Evolutionary conservation across 148 eudicot genomes (phyloP), one percentile per base, ranked within the genome.

Genomic region (Diospyros kaki): DNA sequence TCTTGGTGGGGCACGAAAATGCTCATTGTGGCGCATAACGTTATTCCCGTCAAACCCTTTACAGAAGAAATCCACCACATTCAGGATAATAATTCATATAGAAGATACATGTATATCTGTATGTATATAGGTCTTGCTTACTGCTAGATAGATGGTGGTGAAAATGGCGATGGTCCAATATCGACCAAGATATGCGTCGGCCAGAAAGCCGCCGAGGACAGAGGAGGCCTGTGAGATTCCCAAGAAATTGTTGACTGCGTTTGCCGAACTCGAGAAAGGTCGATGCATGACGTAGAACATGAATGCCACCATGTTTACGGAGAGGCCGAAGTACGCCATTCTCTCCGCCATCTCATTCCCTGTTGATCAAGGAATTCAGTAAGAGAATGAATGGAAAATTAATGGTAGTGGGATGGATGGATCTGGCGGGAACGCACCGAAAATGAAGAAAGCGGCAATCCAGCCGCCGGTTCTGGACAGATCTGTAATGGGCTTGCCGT

Each of bases 321-420:
- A 93, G 5, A 93, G 84, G n/a, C 98, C 98, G 75, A 89, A 93
- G 78, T 93, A 93, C 4, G 98, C 93, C 95, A 93, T 89, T 81
- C 98, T 89, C 81, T 93, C 98, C 52, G 98, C 96, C 93, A 93
- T 93, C 78, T 93, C 98, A 77, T 93, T 93, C 70, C 98, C 97
- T 93, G 77, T 75, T 54, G 14, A 38, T 39, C 0, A 44, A 43
- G 15, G 45, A 50, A 56, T 6, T 8, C 28, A 56, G 28, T 5
- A 68, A 45, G 43, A 15, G 4, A 6, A 43, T 18, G 43, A 45
- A 17, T 4, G 52, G 52, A 8, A 5, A 68, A 45, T 28, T 28
- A 28, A 28, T 28, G 28, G 28, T 28, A 53, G 13, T 2, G 4
- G 38, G 15, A 45, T 18, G 62, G 11, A 62, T 4, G 28, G 28